These are phyloP conservation scores for Coemansia sp. DNA, from an alignment of 371 early-diverging fungal species.

Conservation along the genomic window DNA sequence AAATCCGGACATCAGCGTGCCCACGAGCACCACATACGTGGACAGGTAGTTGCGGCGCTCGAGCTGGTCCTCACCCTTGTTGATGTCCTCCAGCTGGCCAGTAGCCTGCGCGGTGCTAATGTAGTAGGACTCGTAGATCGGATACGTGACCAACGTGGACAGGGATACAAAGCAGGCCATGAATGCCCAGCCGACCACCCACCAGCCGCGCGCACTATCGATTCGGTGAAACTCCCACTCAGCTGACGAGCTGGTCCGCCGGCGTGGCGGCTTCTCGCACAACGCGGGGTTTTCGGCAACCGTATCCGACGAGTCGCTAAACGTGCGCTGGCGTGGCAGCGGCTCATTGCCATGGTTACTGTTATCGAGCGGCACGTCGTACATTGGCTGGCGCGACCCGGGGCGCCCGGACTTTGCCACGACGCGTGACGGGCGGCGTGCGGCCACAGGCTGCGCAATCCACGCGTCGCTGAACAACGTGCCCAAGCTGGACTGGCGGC, in stretches of 20 bases:
- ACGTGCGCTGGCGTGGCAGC: not conserved
- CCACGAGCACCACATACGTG: slow-evolving; percentile 26
- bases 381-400: slow-evolving; percentile 1
- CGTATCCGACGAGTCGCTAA: slow-evolving; percentile 2
- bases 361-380: slow-evolving; percentile 17
- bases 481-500: slow-evolving; percentile 17
- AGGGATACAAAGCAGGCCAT: slow-evolving; percentile 22
- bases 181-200: slow-evolving; percentile 25
- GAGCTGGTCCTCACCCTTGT: slow-evolving; percentile 6
- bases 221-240: slow-evolving; percentile 33
- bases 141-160: slow-evolving; percentile 32
- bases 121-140: slow-evolving; percentile 36
- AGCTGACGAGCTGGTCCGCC: not conserved
- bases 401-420: not conserved
- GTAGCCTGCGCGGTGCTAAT: not conserved
- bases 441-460: slow-evolving; percentile 20
- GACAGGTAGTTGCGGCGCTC: not conserved
- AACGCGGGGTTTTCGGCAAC: not conserved
- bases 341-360: not conserved
- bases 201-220: slow-evolving; percentile 24
- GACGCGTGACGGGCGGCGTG: not conserved
- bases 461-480: slow-evolving; percentile 38
- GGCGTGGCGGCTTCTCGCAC: too few species aligned
- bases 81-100: slow-evolving; percentile 5
- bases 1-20: slow-evolving; percentile 29